Conservation (phyloP, 352 stramenopile species). For the Globisporangium apiculatum region DNA sequence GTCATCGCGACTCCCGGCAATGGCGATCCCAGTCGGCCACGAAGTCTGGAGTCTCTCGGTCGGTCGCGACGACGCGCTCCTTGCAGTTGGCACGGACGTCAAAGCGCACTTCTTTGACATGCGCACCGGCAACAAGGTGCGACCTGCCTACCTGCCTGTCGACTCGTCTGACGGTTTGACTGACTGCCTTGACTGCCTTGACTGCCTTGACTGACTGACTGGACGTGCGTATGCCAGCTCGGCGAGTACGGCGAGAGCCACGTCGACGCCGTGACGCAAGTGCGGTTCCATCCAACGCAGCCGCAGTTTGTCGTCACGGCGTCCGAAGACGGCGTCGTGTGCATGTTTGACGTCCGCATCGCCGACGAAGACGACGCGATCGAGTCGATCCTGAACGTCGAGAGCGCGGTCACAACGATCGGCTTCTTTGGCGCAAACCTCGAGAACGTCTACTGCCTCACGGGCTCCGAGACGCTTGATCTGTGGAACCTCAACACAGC, state of each 20-base stretch:
- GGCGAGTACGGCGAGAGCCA: slow-evolving; percentile 86
- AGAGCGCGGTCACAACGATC: slow-evolving; percentile 83
- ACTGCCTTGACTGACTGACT: no score
- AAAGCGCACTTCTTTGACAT: slow-evolving; percentile 78
- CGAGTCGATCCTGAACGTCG: slow-evolving; percentile 87
- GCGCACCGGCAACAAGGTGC: slow-evolving; percentile 40
- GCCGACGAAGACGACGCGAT: slow-evolving; percentile 83
- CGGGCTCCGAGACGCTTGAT: slow-evolving; percentile 84
- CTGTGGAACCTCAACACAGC: slow-evolving; percentile 87
- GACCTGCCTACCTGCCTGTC: background rate
- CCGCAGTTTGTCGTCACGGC: slow-evolving; percentile 79
- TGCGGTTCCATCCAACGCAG: slow-evolving; percentile 81
- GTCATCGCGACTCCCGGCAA: slow-evolving; percentile 32
- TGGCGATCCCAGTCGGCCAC: slow-evolving; percentile 52
- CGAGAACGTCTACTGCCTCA: slow-evolving; percentile 84
- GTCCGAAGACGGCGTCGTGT: slow-evolving; percentile 88
- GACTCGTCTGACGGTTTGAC: background rate
- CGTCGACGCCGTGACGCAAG: slow-evolving; percentile 83
- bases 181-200: no score
- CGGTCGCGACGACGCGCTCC: slow-evolving; percentile 65
- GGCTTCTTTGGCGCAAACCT: slow-evolving; percentile 81
- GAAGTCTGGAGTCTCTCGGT: slow-evolving; percentile 82
- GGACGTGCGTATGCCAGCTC: slow-evolving; percentile 20
- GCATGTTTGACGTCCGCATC: slow-evolving; percentile 84
- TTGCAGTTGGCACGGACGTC: slow-evolving; percentile 70